These are phyloP conservation scores for Fusarium caatingaense DNA, from an alignment of 2,329 filamentous ascomycete species.

Conservation along the genomic window DNA sequence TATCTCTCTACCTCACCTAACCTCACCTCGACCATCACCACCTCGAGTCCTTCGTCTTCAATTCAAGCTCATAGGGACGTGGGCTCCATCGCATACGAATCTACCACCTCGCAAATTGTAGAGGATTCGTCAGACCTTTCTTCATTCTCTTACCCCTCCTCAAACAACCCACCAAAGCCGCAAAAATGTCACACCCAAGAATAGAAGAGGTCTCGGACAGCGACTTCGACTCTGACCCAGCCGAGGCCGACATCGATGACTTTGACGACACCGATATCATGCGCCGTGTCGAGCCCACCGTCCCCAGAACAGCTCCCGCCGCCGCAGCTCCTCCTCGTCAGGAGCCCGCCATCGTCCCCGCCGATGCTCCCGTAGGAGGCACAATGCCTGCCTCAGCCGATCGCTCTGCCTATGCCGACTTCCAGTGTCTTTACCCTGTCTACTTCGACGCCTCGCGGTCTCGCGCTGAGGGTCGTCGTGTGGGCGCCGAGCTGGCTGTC, in stretches of 20 bases:
- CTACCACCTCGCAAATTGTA: not conserved
- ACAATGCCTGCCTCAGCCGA: conserved; percentile 55
- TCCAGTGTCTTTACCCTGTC: conserved; percentile 91
- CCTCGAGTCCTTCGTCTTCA: conserved; percentile 4
- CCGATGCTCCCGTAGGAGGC: conserved; percentile 47
- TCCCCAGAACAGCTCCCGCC: conserved; percentile 40
- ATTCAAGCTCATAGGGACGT: not conserved
- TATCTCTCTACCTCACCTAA: conserved; percentile 11
- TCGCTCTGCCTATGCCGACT: conserved; percentile 74
- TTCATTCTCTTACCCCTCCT: conserved; percentile 15
- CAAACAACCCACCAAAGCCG: conserved; percentile 13
- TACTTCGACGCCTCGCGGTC: conserved; percentile 88
- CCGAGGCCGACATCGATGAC: conserved; percentile 83
- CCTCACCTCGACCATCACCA: conserved; percentile 17
- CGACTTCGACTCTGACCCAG: conserved; percentile 83
- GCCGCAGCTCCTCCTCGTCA: conserved; percentile 47
- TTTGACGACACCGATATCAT: conserved; percentile 69
- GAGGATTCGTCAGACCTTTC: not conserved
- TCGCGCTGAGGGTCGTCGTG: conserved; percentile 84
- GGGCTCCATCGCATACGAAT: not conserved
- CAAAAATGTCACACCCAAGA: conserved; percentile 81
- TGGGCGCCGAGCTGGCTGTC: conserved; percentile 78
- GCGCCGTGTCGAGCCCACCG: conserved; percentile 54
- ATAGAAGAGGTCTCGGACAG: conserved; percentile 94
- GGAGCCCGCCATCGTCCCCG: conserved; percentile 43